phyloP scores from a whole-genome alignment of 495 filamentous ascomycete species.

The Lindgomyces ingoldianus region DNA sequence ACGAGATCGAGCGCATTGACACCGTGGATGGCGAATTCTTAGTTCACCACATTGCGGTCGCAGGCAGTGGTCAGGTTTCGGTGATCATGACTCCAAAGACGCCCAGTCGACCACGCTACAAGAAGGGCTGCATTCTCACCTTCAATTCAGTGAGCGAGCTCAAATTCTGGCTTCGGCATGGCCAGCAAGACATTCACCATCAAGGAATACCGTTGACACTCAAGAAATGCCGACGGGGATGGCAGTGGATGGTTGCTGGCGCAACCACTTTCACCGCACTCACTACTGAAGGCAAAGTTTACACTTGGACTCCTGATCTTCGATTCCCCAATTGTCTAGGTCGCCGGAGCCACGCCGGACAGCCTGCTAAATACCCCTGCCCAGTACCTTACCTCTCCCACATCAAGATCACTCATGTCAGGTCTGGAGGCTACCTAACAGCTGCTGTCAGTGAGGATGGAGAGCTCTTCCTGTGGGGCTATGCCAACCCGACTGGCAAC shows the following conservation, averaged over 20 bases:
- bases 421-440: slow-evolving; percentile 22
- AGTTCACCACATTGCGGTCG: background rate
- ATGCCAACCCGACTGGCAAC: slow-evolving; percentile 18
- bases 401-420: slow-evolving; percentile 11
- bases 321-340: slow-evolving; percentile 20
- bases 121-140: background rate
- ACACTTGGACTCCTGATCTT: slow-evolving; percentile 11
- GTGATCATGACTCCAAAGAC: background rate
- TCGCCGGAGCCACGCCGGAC: background rate
- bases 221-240: background rate
- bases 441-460: slow-evolving; percentile 23
- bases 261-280: slow-evolving; percentile 25
- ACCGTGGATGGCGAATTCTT: background rate
- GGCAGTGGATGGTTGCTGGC: background rate
- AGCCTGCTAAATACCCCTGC: background rate
- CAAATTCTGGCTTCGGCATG: background rate
- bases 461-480: slow-evolving; percentile 28
- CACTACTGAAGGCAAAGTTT: slow-evolving; percentile 2
- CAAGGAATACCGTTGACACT: background rate
- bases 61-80: background rate
- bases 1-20: background rate
- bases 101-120: background rate
- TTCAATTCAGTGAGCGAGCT: background rate
- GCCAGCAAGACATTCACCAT: background rate
- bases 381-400: slow-evolving; percentile 21